These are phyloP conservation scores for Cenchrus fungigraminus DNA, from an alignment of 176 grass and related monocot genomes.

Conservation along the genomic window DNA sequence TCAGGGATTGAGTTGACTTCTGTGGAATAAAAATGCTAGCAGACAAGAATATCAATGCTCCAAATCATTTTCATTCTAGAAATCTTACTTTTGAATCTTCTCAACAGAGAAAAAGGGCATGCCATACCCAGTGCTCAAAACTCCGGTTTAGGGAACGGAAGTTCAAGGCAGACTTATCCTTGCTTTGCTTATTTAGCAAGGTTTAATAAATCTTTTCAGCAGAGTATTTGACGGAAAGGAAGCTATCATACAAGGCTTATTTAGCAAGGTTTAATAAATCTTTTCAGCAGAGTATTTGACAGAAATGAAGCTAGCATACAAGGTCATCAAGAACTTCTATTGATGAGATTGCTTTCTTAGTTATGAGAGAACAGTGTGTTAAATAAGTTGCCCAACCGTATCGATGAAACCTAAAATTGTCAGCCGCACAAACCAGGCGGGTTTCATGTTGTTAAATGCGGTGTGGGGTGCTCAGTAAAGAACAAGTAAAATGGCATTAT, in stretches of 20 bases:
- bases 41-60: background rate
- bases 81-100: background rate
- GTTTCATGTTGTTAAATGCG: background rate
- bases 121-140: background rate
- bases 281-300: background rate
- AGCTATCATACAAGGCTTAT: background rate
- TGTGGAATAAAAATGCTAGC: background rate
- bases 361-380: background rate
- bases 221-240: background rate
- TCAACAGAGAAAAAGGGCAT: background rate
- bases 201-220: background rate
- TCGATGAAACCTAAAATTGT: background rate
- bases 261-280: background rate
- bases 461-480: background rate
- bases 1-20: background rate
- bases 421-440: background rate
- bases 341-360: background rate
- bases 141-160: background rate
- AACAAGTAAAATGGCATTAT: constrained; percentile 1
- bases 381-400: background rate
- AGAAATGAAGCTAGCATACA: background rate
- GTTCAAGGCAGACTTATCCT: background rate
- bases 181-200: background rate
- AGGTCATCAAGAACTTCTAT: background rate
- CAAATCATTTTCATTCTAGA: background rate